Evolutionary conservation across 2,329 filamentous ascomycete genomes (phyloP).

Genomic region (Helotiales sp.): DNA sequence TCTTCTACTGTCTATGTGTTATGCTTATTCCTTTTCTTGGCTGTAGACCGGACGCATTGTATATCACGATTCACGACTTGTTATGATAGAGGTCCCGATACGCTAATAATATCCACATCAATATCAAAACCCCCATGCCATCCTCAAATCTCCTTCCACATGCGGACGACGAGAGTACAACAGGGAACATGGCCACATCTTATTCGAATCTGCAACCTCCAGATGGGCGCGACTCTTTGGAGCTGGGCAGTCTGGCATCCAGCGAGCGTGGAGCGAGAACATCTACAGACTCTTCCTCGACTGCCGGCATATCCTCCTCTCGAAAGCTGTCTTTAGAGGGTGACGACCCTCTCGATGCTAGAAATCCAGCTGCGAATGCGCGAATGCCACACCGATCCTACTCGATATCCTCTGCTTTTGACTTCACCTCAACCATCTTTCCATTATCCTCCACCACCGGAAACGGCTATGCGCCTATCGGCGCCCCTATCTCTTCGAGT

Average conservation of each 20-base stretch:
- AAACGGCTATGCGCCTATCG: constrained; percentile 81
- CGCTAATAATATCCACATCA: not conserved
- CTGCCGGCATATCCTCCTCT: constrained; percentile 89
- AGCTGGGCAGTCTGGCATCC: constrained; percentile 92
- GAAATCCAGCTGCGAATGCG: constrained; percentile 49
- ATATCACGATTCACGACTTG: not conserved
- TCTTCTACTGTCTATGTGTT: not conserved
- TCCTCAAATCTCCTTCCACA: not conserved
- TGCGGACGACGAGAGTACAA: constrained; percentile 12
- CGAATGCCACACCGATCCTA: constrained; percentile 65
- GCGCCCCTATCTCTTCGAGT: constrained; percentile 66
- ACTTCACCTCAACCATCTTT: constrained; percentile 91
- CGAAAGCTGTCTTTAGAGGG: constrained; percentile 85
- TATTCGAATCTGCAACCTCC: constrained; percentile 32
- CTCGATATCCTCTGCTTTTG: constrained; percentile 90
- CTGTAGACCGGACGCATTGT: not conserved
- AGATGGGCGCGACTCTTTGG: constrained; percentile 78
- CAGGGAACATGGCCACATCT: constrained; percentile 31
- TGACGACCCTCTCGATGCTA: constrained; percentile 74
- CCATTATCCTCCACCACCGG: constrained; percentile 81
- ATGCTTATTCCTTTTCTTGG: not conserved
- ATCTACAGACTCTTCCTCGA: constrained; percentile 70
- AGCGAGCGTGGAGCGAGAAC: constrained; percentile 67
- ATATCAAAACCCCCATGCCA: not conserved
- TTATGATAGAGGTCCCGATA: not conserved